A percentile compares a stretch with the other conserved stretches of the same genome.
Evolutionary conservation across 2,329 filamentous ascomycete species (phyloP).

Genomic region (Trichoderma hamatum): DNA sequence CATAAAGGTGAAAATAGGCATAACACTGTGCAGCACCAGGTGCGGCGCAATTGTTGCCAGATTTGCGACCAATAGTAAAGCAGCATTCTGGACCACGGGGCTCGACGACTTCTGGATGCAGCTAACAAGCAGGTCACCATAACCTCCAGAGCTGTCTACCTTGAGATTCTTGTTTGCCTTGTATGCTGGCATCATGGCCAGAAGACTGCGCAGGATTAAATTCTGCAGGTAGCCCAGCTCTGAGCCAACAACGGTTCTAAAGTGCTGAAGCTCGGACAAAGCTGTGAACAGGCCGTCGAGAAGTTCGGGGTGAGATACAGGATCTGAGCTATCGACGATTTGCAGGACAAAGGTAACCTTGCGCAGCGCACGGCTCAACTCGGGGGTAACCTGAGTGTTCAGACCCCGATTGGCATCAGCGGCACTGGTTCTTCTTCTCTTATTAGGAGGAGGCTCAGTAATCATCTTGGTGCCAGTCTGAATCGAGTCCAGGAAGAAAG

Average conservation of each 20-base stretch:
- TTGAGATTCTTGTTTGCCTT: constrained; percentile 63
- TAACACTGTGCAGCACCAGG: constrained; percentile 91
- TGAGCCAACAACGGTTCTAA: constrained; percentile 77
- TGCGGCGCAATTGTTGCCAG: constrained; percentile 88
- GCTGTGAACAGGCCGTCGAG: constrained; percentile 79
- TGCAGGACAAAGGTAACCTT: constrained; percentile 87
- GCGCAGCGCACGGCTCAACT: constrained; percentile 68
- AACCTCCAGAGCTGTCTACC: constrained; percentile 77
- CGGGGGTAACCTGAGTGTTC: constrained; percentile 63
- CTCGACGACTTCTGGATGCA: constrained; percentile 91
- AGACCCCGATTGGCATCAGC: constrained; percentile 65
- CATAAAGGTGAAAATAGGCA: constrained; percentile 99
- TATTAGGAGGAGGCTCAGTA: constrained; percentile 71
- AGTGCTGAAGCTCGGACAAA: constrained; percentile 84
- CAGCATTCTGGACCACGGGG: constrained; percentile 90
- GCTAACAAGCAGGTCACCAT: constrained; percentile 89
- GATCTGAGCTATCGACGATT: constrained; percentile 78
- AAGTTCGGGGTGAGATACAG: constrained; percentile 74
- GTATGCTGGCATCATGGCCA: constrained; percentile 80
- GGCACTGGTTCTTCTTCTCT: constrained; percentile 77
- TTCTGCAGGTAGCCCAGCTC: constrained; percentile 90
- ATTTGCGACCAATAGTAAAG: constrained; percentile 82
- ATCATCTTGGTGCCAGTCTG: constrained; percentile 74
- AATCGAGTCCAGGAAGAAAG: constrained; percentile 72
- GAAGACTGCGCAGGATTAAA: constrained; percentile 77